These are phyloP conservation scores for Linum lewisii DNA, from an alignment of 345 rosid species.

Conservation along the genomic window DNA sequence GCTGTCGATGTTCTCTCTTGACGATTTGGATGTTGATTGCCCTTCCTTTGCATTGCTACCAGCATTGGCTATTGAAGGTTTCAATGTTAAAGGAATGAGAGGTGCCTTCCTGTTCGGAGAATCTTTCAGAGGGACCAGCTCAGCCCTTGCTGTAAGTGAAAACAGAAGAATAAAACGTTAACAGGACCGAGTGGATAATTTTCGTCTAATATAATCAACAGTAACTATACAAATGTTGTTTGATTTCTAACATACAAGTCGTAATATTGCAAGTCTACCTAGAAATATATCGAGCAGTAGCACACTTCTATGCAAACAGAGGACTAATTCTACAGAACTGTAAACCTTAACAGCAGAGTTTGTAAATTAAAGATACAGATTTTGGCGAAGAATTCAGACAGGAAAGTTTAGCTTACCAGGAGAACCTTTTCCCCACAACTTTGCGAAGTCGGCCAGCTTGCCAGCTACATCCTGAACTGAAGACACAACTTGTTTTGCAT, in stretches of 20 bases:
- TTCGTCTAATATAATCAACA: too few species aligned
- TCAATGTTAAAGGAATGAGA: constrained; percentile 12
- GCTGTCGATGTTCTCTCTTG: constrained; percentile 12
- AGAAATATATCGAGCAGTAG: too few species aligned
- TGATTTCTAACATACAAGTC: too few species aligned
- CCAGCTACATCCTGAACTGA: constrained; percentile 81
- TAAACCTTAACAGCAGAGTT: background rate
- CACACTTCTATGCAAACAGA: background rate
- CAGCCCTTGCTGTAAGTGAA: background rate
- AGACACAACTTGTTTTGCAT: constrained; percentile 74
- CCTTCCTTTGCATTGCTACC: constrained; percentile 2
- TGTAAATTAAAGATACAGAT: background rate
- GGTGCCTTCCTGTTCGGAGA: constrained; percentile 15
- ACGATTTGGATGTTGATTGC: constrained; percentile 13
- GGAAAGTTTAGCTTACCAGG: constrained; percentile 31
- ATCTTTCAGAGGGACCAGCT: constrained; percentile 22
- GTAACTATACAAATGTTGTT: too few species aligned
- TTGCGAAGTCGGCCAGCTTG: constrained; percentile 76
- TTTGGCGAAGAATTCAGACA: background rate
- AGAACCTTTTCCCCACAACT: constrained; percentile 36
- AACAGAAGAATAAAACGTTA: background rate
- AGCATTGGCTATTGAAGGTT: constrained; percentile 13
- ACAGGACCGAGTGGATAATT: background rate
- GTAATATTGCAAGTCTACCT: too few species aligned
- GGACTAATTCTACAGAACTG: background rate